Percentiles rank a stretch among this genome's conserved stretches.
These are phyloP conservation scores for Elsinoe perseae DNA, from an alignment of 2,329 filamentous ascomycete genomes.

Conservation along the genomic window DNA sequence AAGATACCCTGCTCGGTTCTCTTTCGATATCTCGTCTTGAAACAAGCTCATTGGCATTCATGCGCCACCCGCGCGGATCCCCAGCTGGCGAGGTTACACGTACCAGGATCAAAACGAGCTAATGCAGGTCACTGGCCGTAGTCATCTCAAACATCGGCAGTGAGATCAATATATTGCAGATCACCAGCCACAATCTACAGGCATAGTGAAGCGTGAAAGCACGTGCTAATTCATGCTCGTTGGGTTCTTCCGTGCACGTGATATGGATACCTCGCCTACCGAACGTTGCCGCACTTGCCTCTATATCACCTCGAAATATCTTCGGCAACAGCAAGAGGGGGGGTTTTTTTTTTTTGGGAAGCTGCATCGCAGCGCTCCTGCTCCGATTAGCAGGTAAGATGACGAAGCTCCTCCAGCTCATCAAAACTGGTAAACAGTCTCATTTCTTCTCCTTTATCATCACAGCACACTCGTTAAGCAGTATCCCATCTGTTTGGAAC, in stretches of 20 bases:
- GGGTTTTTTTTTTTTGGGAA: background rate
- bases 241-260: background rate
- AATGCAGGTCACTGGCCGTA: conserved; percentile 7
- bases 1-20: background rate
- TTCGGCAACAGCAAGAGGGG: too few species aligned
- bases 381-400: background rate
- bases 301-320: background rate
- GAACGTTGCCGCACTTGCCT: background rate
- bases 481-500: conserved; percentile 48
- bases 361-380: background rate
- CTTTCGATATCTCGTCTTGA: background rate
- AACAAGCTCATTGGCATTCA: conserved; percentile 6
- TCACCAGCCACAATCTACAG: background rate
- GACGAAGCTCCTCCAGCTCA: background rate
- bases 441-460: conserved; percentile 20
- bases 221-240: background rate
- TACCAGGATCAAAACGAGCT: conserved; percentile 6
- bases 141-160: conserved; percentile 9
- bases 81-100: conserved; percentile 1
- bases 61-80: background rate
- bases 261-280: background rate
- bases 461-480: conserved; percentile 49
- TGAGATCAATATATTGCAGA: conserved; percentile 28
- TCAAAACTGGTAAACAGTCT: background rate
- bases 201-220: background rate